Conservation (phyloP, 768 basidiomycete genomes). For the Lyophyllum decastes region DNA sequence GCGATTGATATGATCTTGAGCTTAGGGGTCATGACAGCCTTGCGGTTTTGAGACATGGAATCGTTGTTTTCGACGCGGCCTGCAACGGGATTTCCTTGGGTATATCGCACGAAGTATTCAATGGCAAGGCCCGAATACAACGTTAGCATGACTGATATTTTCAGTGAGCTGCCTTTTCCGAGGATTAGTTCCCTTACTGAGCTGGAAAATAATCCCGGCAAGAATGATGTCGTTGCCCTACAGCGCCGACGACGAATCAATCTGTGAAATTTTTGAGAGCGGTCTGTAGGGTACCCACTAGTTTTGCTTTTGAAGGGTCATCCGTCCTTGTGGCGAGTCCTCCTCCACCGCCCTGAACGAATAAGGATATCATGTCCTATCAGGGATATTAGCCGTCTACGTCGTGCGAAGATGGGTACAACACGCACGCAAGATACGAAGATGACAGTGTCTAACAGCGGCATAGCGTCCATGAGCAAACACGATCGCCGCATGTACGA, state of each 20-base stretch:
- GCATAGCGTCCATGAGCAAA: not conserved
- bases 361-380: not conserved
- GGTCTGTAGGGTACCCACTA: not conserved
- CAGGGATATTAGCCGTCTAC: not conserved
- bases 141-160: not conserved
- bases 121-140: not conserved
- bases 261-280: not conserved
- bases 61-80: not conserved
- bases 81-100: slow-evolving; percentile 32
- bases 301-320: not conserved
- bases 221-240: not conserved
- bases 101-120: slow-evolving; percentile 47
- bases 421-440: not conserved
- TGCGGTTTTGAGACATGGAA: not conserved
- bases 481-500: not conserved
- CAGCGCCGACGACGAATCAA: not conserved
- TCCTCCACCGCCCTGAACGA: not conserved
- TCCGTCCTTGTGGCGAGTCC: not conserved
- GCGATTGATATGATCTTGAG: slow-evolving; percentile 33
- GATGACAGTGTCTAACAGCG: not conserved
- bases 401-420: not conserved
- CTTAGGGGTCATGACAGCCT: slow-evolving; percentile 14
- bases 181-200: not conserved
- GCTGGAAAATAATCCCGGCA: not conserved
- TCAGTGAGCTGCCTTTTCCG: not conserved